Percentiles rank a stretch among this genome's conserved stretches.
These are phyloP conservation scores for Rhodotorula taiwanensis DNA, from an alignment of 768 basidiomycete genomes.

Conservation along the genomic window DNA sequence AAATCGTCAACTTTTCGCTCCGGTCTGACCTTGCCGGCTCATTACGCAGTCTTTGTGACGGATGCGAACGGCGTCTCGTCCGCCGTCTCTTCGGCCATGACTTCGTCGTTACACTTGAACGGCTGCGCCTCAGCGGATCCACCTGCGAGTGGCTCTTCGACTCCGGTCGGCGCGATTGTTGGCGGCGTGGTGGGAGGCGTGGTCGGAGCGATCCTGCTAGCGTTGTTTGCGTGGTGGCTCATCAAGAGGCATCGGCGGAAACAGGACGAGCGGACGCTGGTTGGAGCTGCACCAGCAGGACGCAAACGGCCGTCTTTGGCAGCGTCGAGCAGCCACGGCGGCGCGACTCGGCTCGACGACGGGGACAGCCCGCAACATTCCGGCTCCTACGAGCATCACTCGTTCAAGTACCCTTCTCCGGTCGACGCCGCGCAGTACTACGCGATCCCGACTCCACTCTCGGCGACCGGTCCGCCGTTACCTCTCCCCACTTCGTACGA, in stretches of 20 bases:
- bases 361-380: conserved; percentile 7
- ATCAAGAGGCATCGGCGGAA: neutral
- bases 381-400: neutral
- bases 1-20: no score
- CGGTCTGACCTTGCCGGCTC: neutral
- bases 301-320: conserved; percentile 2
- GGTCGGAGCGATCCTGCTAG: conserved; percentile 12
- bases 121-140: neutral
- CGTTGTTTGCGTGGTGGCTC: conserved; percentile 20
- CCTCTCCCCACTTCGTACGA: neutral
- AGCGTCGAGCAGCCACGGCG: neutral
- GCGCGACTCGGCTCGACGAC: neutral
- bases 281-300: no score
- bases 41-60: conserved; percentile 30
- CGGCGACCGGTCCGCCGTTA: neutral
- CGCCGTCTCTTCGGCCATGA: neutral
- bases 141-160: neutral
- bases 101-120: conserved; percentile 3
- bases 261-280: neutral
- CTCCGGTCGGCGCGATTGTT: conserved; percentile 17
- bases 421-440: neutral
- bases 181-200: conserved; percentile 30
- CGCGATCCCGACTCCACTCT: no score
- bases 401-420: neutral
- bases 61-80: conserved; percentile 10